Evolutionary conservation across 495 filamentous ascomycete species (phyloP).

Genomic region (Penicillium malachiteum): DNA sequence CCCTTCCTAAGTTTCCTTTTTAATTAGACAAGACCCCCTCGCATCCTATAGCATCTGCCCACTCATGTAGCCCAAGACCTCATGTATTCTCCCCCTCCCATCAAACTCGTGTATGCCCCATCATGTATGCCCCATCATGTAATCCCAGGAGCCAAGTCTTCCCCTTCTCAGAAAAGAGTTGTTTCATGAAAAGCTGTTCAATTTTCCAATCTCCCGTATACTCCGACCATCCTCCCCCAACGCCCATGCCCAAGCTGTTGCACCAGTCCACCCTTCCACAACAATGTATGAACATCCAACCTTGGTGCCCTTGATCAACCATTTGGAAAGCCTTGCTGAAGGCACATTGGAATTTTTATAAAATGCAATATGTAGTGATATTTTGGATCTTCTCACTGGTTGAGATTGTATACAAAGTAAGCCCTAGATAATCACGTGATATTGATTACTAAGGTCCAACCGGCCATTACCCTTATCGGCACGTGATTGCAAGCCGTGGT

Average conservation of each 20-base stretch:
- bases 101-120: slow-evolving; percentile 9
- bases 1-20: slow-evolving; percentile 29
- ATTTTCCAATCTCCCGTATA: slow-evolving; percentile 30
- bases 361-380: not conserved
- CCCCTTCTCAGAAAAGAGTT: slow-evolving; percentile 27
- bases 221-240: slow-evolving; percentile 15
- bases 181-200: slow-evolving; percentile 37
- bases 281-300: slow-evolving; percentile 30
- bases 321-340: not conserved
- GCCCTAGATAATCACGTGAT: no score
- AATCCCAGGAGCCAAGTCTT: slow-evolving; percentile 17
- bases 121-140: slow-evolving; percentile 23
- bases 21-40: slow-evolving; percentile 47
- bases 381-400: no score
- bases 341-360: not conserved
- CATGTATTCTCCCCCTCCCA: slow-evolving; percentile 40
- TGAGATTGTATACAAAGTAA: no score
- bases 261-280: slow-evolving; percentile 6
- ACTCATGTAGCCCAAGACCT: slow-evolving; percentile 53
- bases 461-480: no score
- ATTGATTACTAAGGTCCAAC: slow-evolving; percentile 31
- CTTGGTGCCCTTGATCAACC: not conserved
- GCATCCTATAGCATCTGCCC: slow-evolving; percentile 31
- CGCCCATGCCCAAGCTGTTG: slow-evolving; percentile 4
- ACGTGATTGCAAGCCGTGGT: slow-evolving; percentile 37